Conservation (phyloP, 2,329 filamentous ascomycete genomes). For the Fusarium fujikuroi region DNA sequence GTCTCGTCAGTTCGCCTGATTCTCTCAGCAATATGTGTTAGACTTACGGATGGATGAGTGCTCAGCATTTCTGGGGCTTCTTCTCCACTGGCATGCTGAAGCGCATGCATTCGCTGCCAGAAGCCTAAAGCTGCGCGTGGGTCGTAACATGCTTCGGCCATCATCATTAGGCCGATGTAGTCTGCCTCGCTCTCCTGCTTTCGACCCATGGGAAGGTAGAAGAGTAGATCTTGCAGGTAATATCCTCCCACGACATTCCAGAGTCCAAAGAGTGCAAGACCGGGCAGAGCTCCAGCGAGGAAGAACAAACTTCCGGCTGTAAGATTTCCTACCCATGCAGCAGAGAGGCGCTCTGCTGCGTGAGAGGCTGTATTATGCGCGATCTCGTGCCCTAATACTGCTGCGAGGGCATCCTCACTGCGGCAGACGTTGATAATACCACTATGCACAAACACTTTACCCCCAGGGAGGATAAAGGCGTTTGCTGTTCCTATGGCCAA, state of each 20-base stretch:
- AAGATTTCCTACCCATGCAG: constrained; percentile 62
- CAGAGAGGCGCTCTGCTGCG: constrained; percentile 70
- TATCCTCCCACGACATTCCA: constrained; percentile 58
- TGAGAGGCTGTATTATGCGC: constrained; percentile 80
- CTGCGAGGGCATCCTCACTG: constrained; percentile 76
- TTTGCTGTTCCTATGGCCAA: constrained; percentile 63
- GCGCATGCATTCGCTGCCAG: constrained; percentile 73
- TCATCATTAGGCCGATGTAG: constrained; percentile 84
- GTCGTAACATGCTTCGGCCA: constrained; percentile 82
- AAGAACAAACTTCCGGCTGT: constrained; percentile 62
- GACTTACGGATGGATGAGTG: constrained; percentile 78
- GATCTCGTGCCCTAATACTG: constrained; percentile 83
- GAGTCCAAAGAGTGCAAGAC: constrained; percentile 52
- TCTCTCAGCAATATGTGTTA: not conserved
- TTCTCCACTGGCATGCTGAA: constrained; percentile 52
- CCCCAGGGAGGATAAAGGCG: constrained; percentile 81
- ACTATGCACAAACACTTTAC: constrained; percentile 83
- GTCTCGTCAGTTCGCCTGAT: not conserved
- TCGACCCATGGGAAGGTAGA: constrained; percentile 74
- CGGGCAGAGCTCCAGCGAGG: constrained; percentile 57
- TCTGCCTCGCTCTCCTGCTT: constrained; percentile 82
- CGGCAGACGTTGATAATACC: constrained; percentile 76
- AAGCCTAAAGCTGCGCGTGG: constrained; percentile 73
- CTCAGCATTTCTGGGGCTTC: constrained; percentile 76
- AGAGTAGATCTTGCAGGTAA: constrained; percentile 68